A percentile compares a stretch with the other conserved stretches of the same genome.
phyloP scores from a whole-genome alignment of 495 filamentous ascomycete species.

The Aspergillus bertholletiae region DNA sequence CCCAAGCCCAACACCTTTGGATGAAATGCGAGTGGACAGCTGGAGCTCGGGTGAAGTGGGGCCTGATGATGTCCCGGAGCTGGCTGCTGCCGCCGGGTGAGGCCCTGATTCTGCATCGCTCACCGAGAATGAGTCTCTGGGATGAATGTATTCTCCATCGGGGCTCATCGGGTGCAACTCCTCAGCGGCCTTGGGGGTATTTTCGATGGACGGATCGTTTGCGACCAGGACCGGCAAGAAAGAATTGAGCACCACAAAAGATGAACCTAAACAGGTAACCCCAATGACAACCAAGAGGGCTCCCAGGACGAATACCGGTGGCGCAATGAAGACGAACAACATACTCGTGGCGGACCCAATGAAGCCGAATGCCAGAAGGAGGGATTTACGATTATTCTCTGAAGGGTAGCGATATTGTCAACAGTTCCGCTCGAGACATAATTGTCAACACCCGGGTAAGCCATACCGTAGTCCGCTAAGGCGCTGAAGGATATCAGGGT shows the following conservation, averaged over 20 bases:
- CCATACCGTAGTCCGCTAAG: slow-evolving; percentile 51
- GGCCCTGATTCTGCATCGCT: slow-evolving; percentile 8
- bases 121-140: slow-evolving; percentile 38
- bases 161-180: slow-evolving; percentile 24
- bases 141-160: slow-evolving; percentile 14
- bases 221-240: slow-evolving; percentile 49
- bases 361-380: slow-evolving; percentile 76
- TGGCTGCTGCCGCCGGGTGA: not conserved
- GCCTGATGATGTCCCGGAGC: slow-evolving; percentile 11
- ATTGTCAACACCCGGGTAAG: not conserved
- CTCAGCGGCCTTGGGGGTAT: slow-evolving; percentile 16
- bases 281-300: slow-evolving; percentile 76
- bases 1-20: slow-evolving; percentile 75
- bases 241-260: slow-evolving; percentile 51
- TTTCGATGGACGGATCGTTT: slow-evolving; percentile 39
- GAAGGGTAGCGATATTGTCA: not conserved
- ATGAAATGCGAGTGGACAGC: slow-evolving; percentile 75
- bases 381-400: slow-evolving; percentile 58
- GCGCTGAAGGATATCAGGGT: slow-evolving; percentile 51
- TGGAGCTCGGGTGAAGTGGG: slow-evolving; percentile 57
- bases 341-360: slow-evolving; percentile 75
- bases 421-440: not conserved
- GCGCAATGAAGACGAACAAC: slow-evolving; percentile 74
- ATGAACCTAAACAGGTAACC: slow-evolving; percentile 64
- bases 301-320: slow-evolving; percentile 68